Evolutionary conservation across 208 protist genomes (phyloP), one percentile per base, ranked within the genome.

Genomic region (Crithidia fasciculata): DNA sequence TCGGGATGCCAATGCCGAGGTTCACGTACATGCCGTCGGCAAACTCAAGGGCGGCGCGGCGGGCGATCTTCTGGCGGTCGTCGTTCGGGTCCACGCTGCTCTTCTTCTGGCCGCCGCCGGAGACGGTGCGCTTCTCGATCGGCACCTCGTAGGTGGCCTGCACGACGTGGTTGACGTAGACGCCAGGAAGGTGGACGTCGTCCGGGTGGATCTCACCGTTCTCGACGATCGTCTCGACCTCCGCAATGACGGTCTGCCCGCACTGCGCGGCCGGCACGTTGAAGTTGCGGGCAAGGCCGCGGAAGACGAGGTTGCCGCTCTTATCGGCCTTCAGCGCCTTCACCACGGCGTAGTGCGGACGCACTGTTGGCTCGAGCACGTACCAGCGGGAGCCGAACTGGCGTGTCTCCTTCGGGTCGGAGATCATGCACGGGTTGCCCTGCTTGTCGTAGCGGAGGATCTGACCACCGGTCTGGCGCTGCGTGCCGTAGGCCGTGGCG

Each of bases 1-100:
- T 99, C 40, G 98, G 98, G 62, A 99, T 98, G 64, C 98, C 98
- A 49, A 99, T 99, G 47, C 98, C 98, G 0, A 99, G 77, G 79
- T 99, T 99, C 37, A 97, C 95, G 68, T 98, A 96, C 94, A 98
- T 98, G 54, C 97, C 97, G 70, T 99, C 94, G 68, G 93, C 44
- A 57, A 99, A 96, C 82, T 99, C 98, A 18, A 98, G 79, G 2
- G 97, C 98, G 10, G 98, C 97, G 37, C 98, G 90, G 43, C 91
- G 82, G 16, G 95, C 97, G 61, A 99, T 99, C 57, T 75, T 74
- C 76, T 94, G 89, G 58, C 98, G 96, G 55, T 88, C 69, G 39
- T 81, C 70, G 50, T 74, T 65, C 13, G 62, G 59, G 61, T 86
- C 72, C 55, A 69, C 71, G 67, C 69, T 82, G 53, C 93, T 92